phyloP scores from a whole-genome alignment of 2,329 filamentous ascomycete genomes.

The Dothideomycetidae sp. region DNA sequence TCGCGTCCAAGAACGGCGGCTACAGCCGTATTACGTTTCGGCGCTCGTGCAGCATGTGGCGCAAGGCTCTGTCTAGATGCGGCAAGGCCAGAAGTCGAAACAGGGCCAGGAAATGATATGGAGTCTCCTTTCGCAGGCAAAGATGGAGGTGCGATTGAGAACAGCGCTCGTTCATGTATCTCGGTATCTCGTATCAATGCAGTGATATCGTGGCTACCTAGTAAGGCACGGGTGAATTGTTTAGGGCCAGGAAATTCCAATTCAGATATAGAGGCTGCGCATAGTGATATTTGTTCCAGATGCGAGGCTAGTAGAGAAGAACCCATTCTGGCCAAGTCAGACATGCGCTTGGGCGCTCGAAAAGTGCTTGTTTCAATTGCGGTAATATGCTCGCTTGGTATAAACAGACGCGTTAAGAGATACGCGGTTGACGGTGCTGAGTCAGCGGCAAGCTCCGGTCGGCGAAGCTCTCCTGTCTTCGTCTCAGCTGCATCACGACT shows the following conservation, averaged over 20 bases:
- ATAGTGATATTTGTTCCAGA: slow-evolving; percentile 37
- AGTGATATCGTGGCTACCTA: slow-evolving; percentile 83
- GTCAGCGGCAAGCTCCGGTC: not conserved
- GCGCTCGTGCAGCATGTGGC: slow-evolving; percentile 35
- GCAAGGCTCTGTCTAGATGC: slow-evolving; percentile 12
- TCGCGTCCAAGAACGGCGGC: slow-evolving; percentile 78
- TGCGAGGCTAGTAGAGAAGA: slow-evolving; percentile 34
- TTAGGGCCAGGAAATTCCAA: slow-evolving; percentile 67
- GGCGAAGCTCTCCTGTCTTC: not conserved
- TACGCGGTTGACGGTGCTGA: not conserved
- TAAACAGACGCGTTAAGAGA: no score
- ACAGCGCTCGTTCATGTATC: slow-evolving; percentile 82
- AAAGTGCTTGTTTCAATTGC: no score
- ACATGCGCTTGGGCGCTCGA: no score
- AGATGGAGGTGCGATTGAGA: slow-evolving; percentile 68
- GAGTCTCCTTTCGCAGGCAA: slow-evolving; percentile 27
- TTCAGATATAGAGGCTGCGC: slow-evolving; percentile 34
- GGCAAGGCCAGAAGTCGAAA: slow-evolving; percentile 28
- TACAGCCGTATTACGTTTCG: slow-evolving; percentile 65
- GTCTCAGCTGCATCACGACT: no score
- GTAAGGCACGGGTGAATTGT: slow-evolving; percentile 86
- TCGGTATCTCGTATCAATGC: slow-evolving; percentile 90
- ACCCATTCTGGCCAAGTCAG: no score
- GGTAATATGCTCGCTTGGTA: no score
- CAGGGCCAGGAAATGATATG: slow-evolving; percentile 11